Evolutionary conservation across 768 basidiomycete species (phyloP).

Genomic region (Lactarius sp.): DNA sequence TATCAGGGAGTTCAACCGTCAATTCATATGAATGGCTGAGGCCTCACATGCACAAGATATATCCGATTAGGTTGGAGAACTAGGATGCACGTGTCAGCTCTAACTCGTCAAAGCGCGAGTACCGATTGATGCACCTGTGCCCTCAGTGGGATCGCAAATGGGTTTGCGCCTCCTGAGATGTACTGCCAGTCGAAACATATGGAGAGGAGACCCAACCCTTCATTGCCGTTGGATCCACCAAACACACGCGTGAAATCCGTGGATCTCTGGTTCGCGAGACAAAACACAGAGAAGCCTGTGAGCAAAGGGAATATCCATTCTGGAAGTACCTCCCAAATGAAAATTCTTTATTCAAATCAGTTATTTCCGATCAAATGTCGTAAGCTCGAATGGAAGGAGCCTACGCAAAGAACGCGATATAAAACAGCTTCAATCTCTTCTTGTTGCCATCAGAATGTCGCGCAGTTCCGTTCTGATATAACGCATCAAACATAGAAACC

Average conservation of each 20-base stretch:
- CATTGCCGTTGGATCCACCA: constrained; percentile 28
- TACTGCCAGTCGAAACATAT: constrained; percentile 31
- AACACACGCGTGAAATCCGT: constrained; percentile 28
- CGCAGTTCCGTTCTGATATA: constrained; percentile 40
- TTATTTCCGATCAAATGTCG: constrained; percentile 34
- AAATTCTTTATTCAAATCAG: constrained; percentile 30
- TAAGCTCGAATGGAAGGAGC: constrained; percentile 22
- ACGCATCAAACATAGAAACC: constrained; percentile 45
- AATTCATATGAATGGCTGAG: neutral
- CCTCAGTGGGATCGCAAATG: constrained; percentile 50
- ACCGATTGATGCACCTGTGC: constrained; percentile 34
- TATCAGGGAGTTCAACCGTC: constrained; percentile 1
- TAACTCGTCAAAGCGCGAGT: neutral
- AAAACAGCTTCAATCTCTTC: constrained; percentile 46
- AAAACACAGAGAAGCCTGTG: constrained; percentile 31
- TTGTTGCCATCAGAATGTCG: constrained; percentile 25
- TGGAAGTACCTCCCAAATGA: constrained; percentile 28
- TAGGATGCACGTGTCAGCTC: constrained; percentile 21
- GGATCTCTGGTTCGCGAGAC: constrained; percentile 28
- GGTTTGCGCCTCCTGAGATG: constrained; percentile 35
- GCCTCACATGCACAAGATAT: constrained; percentile 47
- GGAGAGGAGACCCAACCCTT: constrained; percentile 29
- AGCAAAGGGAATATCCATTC: constrained; percentile 27
- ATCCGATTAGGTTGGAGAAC: constrained; percentile 46
- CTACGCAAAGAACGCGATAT: constrained; percentile 39